phyloP scores from a whole-genome alignment of 139 green algal genomes.

The Pleodorina starrii region DNA sequence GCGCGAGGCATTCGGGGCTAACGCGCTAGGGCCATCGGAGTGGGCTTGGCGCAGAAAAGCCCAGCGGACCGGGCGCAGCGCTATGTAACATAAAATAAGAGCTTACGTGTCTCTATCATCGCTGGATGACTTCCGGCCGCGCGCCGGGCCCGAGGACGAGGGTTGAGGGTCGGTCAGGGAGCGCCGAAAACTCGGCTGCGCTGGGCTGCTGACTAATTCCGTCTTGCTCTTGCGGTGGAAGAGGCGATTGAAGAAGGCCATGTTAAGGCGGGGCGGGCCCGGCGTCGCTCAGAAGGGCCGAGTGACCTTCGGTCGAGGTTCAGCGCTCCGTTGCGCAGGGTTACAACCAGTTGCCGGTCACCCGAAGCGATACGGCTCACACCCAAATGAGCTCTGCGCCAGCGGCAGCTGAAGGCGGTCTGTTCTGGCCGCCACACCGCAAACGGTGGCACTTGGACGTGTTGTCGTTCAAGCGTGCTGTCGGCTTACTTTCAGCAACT shows the following conservation, averaged over 20 bases:
- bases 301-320: background rate
- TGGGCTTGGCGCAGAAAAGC: background rate
- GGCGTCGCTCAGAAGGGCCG: background rate
- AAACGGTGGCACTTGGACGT: background rate
- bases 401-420: background rate
- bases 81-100: background rate
- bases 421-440: background rate
- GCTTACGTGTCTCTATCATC: conserved; percentile 39
- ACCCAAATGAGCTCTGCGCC: background rate
- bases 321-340: background rate
- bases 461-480: background rate
- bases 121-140: background rate
- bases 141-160: background rate
- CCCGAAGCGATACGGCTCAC: background rate
- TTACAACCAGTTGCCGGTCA: background rate
- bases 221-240: conserved; percentile 44
- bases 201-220: background rate
- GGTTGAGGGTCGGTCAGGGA: conserved; percentile 22
- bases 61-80: background rate
- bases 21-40: background rate
- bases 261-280: background rate
- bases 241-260: conserved; percentile 39
- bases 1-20: too few relatives aligned
- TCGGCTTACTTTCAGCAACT: background rate
- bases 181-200: background rate